Percentiles rank a stretch among this genome's conserved stretches.
These are phyloP conservation scores for Entomortierella chlamydospora DNA, from an alignment of 192 early-diverging fungal genomes.

Conservation along the genomic window DNA sequence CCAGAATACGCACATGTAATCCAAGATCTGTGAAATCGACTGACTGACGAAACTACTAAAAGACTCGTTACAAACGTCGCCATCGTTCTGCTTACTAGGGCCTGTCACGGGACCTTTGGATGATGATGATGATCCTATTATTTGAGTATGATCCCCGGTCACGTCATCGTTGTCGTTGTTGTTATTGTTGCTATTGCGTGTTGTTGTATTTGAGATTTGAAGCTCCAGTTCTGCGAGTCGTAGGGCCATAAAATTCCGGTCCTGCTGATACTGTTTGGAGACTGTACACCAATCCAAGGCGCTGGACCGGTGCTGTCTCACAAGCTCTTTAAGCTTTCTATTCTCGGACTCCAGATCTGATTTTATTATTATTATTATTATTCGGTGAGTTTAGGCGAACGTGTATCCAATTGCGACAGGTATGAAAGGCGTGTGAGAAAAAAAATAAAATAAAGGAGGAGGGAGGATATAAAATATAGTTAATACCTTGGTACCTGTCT, in stretches of 20 bases:
- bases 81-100: background rate
- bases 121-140: background rate
- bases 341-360: conserved; percentile 26
- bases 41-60: conserved; percentile 26
- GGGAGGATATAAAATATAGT: background rate
- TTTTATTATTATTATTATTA: too few relatives aligned
- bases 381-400: too few relatives aligned
- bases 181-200: background rate
- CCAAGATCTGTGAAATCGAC: conserved; percentile 30
- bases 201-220: conserved; percentile 4
- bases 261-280: conserved; percentile 37
- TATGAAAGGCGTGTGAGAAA: too few relatives aligned
- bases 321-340: background rate
- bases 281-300: conserved; percentile 28
- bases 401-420: too few relatives aligned
- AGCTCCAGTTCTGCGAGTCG: conserved; percentile 31
- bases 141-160: background rate
- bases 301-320: conserved; percentile 1
- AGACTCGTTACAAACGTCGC: background rate
- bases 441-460: background rate
- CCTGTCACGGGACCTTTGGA: background rate
- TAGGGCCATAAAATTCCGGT: conserved; percentile 28
- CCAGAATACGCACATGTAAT: conserved; percentile 24
- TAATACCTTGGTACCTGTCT: conserved; percentile 8
- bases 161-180: background rate